Evolutionary conservation across 2,329 filamentous ascomycete species (phyloP), one percentile per base, ranked within the genome.

Genomic region (Ophiosphaerella herpotricha): DNA sequence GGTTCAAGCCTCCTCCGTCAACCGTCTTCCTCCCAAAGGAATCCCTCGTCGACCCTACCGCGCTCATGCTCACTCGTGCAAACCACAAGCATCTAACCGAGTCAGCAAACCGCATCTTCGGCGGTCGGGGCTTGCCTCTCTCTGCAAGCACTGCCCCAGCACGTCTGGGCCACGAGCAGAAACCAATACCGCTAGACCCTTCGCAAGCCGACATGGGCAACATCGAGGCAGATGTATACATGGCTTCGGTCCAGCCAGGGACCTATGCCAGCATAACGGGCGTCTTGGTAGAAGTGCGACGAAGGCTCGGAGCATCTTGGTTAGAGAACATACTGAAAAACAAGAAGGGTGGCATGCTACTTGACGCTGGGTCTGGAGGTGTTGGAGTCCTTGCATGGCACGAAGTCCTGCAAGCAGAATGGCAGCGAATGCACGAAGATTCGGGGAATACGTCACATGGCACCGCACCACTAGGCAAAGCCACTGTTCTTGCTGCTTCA

Each of bases 401-500:
- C 46, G 86, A 93, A 58, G 80, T 97, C 8, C 63, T 95, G 12
- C 80, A 85, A 54, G 88, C 92, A 0, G 92, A 97, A 68, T 96
- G 89, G 87, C 85, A 89, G 45, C 68, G 87, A 1, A 82, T 92
- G 74, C 82, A 77, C 39, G 72, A 78, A 38, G 52, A 60, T 2
- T 63, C 66, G 2, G 56, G 53, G 3, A 49, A 57, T 16, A 58
- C 60, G 8, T 63, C 62, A 2, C 45, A 58, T n/a, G 61, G 53
- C 1, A 41, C 73, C 21, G 63, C 78, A 2, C 83, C 85, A 1
- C 78, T 82, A 3, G 89, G 90, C 1, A 91, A 88, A 69, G 88
- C 89, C 46, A 92, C 90, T 0, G 91, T 96, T 1, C 76, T 97
- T 3, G 85, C 89, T 2, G 91, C 86, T 0, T 89, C 90, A 0